phyloP scores from a whole-genome alignment of 1,139 yeast genomes.

The Kodamaea anthophila region DNA sequence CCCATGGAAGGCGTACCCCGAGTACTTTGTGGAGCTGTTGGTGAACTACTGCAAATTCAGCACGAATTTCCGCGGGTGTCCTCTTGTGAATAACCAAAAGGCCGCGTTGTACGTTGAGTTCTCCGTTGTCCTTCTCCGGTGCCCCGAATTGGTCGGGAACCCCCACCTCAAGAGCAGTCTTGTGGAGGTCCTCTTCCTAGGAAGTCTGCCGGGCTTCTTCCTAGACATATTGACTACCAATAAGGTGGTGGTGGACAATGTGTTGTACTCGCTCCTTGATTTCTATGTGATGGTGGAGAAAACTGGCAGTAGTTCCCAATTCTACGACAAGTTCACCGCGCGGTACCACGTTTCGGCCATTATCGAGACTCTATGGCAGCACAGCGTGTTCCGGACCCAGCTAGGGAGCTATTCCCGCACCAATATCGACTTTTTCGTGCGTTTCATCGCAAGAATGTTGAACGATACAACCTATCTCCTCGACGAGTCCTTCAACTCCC shows the following conservation, averaged over 20 bases:
- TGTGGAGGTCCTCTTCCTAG: conserved; percentile 74
- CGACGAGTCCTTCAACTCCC: conserved; percentile 83
- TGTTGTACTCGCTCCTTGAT: conserved; percentile 78
- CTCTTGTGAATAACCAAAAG: conserved; percentile 48
- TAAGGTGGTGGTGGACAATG: conserved; percentile 54
- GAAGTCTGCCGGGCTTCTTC: conserved; percentile 77
- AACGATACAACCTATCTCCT: conserved; percentile 88
- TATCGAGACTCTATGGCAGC: conserved; percentile 78
- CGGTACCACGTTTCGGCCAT: conserved; percentile 83
- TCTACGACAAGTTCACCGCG: conserved; percentile 90
- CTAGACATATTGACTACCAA: conserved; percentile 59
- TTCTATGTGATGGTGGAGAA: conserved; percentile 93
- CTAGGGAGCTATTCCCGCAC: conserved; percentile 59
- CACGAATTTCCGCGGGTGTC: conserved; percentile 53
- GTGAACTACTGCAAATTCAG: conserved; percentile 66
- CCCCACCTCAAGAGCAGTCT: conserved; percentile 88
- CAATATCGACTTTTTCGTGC: conserved; percentile 75
- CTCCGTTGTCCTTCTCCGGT: conserved; percentile 66
- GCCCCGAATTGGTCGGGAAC: conserved; percentile 81
- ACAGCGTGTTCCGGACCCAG: conserved; percentile 60
- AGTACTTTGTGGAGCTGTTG: conserved; percentile 79
- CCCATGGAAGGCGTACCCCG: conserved; percentile 87
- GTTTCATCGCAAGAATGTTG: conserved; percentile 89
- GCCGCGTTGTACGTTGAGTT: conserved; percentile 63
- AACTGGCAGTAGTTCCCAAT: conserved; percentile 93